Percentiles rank a stretch among this genome's conserved stretches.
Conservation (phyloP, 129 eudicot species). For the Glebionis coronaria region DNA sequence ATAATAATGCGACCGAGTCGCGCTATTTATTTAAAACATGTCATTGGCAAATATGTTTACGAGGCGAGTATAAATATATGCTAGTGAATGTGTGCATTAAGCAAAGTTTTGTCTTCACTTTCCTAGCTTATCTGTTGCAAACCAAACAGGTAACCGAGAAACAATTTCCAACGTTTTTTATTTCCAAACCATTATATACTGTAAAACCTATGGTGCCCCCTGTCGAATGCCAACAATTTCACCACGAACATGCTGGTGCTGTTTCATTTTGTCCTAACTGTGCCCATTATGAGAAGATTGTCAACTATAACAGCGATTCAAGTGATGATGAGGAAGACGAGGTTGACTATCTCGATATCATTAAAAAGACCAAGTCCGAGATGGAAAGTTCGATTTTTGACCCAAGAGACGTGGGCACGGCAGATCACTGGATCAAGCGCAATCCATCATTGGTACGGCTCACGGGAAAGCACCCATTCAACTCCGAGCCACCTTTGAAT, state of each 20-base stretch:
- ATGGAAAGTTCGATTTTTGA: slow-evolving; percentile 63
- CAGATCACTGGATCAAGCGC: slow-evolving; percentile 81
- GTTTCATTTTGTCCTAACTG: slow-evolving; percentile 31
- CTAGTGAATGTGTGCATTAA: too few relatives aligned
- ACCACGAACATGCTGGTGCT: slow-evolving; percentile 41
- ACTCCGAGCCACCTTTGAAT: slow-evolving; percentile 76
- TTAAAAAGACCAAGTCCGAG: slow-evolving; percentile 47
- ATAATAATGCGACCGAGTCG: too few relatives aligned
- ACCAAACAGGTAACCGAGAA: background rate
- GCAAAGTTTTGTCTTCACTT: too few relatives aligned
- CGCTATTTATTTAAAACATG: slow-evolving; percentile 12
- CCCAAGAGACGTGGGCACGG: slow-evolving; percentile 57
- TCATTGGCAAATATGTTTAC: slow-evolving; percentile 4
- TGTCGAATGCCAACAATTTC: slow-evolving; percentile 73
- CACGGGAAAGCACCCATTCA: slow-evolving; percentile 96
- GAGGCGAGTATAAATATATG: background rate
- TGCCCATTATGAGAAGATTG: slow-evolving; percentile 33
- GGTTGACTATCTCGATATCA: slow-evolving; percentile 23
- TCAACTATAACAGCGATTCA: slow-evolving; percentile 18
- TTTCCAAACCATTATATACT: background rate
- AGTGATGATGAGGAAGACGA: slow-evolving; percentile 41
- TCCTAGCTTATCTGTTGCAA: too few relatives aligned
- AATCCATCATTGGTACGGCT: slow-evolving; percentile 77
- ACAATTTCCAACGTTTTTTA: background rate
- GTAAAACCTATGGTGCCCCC: slow-evolving; percentile 72